Percentiles rank a stretch among this genome's conserved stretches.
These are phyloP conservation scores for Diutina siamensis DNA, from an alignment of 1,139 yeast species.

Conservation along the genomic window DNA sequence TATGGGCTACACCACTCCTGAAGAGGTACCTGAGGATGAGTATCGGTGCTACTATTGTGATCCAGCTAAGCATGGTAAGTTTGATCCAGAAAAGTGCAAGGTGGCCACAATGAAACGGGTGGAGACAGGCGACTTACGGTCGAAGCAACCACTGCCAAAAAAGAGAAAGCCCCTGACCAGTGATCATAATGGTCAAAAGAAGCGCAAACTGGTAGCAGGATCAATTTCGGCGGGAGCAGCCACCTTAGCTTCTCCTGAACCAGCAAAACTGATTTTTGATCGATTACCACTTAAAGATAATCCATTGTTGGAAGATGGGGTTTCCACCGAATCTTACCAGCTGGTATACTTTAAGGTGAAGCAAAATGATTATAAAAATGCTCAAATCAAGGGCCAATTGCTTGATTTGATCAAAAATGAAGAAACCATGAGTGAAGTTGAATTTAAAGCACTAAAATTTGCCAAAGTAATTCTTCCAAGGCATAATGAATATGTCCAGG, in stretches of 20 bases:
- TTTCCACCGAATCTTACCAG: conserved; percentile 37
- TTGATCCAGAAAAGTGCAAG: conserved; percentile 30
- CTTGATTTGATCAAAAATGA: background rate
- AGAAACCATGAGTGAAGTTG: background rate
- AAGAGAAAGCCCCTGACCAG: conserved; percentile 4
- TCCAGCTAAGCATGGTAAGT: conserved; percentile 39
- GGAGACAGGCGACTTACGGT: conserved; percentile 7
- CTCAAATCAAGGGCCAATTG: conserved; percentile 14
- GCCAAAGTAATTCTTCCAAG: conserved; percentile 25
- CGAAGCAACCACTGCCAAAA: conserved; percentile 4
- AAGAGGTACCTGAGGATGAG: conserved; percentile 68
- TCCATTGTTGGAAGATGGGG: conserved; percentile 28
- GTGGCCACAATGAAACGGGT: conserved; percentile 25
- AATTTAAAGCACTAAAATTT: conserved; percentile 20
- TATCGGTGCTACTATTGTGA: conserved; percentile 78
- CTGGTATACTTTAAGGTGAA: conserved; percentile 37
- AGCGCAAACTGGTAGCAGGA: background rate
- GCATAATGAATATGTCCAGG: conserved; percentile 17
- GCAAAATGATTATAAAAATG: conserved; percentile 37
- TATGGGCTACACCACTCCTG: conserved; percentile 63
- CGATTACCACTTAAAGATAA: conserved; percentile 16
- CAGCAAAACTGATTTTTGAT: background rate
- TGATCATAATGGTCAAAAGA: background rate
- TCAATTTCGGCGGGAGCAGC: background rate
- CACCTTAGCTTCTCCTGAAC: background rate